These are phyloP conservation scores for Colletotrichum brevisporum DNA, from an alignment of 2,329 filamentous ascomycete genomes.

Conservation along the genomic window DNA sequence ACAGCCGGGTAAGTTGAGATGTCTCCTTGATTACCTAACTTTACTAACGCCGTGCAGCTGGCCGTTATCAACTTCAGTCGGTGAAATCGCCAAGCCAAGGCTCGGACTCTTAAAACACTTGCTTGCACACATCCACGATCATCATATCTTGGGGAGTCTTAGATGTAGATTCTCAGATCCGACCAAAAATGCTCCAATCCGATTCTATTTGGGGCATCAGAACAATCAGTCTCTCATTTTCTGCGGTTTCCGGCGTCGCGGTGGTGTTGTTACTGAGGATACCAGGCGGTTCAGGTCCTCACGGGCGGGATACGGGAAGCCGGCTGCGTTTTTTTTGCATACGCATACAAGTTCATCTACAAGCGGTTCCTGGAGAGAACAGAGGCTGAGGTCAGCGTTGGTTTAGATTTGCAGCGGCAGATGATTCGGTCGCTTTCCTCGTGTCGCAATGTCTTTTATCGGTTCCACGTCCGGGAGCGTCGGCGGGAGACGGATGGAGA, in stretches of 20 bases:
- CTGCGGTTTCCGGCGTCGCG: conserved; percentile 34
- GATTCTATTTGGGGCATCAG: neutral
- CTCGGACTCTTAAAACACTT: neutral
- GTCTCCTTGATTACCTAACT: conserved; percentile 38
- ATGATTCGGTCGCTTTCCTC: conserved; percentile 30
- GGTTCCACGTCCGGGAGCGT: conserved; percentile 19
- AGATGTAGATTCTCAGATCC: neutral
- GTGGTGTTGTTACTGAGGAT: conserved; percentile 33
- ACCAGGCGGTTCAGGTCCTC: conserved; percentile 33
- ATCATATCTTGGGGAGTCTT: neutral
- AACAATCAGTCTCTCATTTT: conserved; percentile 12
- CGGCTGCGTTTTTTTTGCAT: conserved; percentile 35
- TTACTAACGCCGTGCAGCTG: conserved; percentile 52
- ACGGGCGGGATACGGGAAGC: conserved; percentile 17
- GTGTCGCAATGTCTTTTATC: conserved; percentile 8
- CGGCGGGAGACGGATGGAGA: neutral
- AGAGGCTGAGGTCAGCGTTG: conserved; percentile 29
- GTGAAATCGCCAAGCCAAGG: conserved; percentile 42
- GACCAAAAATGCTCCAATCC: neutral
- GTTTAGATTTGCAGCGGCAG: conserved; percentile 25
- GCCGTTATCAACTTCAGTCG: conserved; percentile 66
- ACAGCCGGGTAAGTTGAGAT: conserved; percentile 68
- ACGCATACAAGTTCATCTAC: conserved; percentile 35
- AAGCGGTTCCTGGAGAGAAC: conserved; percentile 31
- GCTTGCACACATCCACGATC: neutral